Conservation (phyloP, 148 eudicot genomes). For the Spergularia bocconei region DNA sequence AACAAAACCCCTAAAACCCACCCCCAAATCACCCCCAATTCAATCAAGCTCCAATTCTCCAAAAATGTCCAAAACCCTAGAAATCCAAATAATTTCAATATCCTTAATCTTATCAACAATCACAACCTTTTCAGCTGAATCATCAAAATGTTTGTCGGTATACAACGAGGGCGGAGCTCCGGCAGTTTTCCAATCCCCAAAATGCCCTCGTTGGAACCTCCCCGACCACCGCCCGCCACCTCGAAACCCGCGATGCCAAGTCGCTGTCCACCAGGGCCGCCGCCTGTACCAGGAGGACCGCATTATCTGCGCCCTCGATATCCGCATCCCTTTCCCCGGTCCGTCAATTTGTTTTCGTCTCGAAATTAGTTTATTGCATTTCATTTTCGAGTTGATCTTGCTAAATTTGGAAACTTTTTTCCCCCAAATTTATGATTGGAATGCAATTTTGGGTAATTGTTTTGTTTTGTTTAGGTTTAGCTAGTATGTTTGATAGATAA, state of each 20-base stretch:
- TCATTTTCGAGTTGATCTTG: no score
- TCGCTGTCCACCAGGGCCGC: slow-evolving; percentile 67
- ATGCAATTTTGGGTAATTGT: neutral
- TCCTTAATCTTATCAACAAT: slow-evolving; percentile 16
- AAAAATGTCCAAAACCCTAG: slow-evolving; percentile 30
- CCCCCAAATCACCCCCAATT: neutral
- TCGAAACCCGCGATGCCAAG: slow-evolving; percentile 46
- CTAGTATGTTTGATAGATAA: neutral
- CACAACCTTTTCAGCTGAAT: slow-evolving; percentile 39
- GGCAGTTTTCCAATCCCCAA: slow-evolving; percentile 89
- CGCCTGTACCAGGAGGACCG: slow-evolving; percentile 84
- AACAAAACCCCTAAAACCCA: neutral
- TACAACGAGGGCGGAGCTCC: slow-evolving; percentile 95
- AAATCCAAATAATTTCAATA: slow-evolving; percentile 8
- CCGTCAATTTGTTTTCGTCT: slow-evolving; percentile 6
- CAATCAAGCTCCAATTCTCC: neutral
- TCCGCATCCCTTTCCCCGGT: slow-evolving; percentile 93
- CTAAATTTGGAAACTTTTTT: no score
- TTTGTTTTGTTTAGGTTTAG: neutral
- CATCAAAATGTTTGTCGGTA: slow-evolving; percentile 69
- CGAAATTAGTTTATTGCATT: no score
- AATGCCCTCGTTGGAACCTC: slow-evolving; percentile 91
- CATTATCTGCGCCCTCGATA: slow-evolving; percentile 61
- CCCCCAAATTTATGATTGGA: neutral
- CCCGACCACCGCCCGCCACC: slow-evolving; percentile 34